These are phyloP conservation scores for Astrothelium subdiscretum DNA, from an alignment of 495 filamentous ascomycete genomes.

Conservation along the genomic window DNA sequence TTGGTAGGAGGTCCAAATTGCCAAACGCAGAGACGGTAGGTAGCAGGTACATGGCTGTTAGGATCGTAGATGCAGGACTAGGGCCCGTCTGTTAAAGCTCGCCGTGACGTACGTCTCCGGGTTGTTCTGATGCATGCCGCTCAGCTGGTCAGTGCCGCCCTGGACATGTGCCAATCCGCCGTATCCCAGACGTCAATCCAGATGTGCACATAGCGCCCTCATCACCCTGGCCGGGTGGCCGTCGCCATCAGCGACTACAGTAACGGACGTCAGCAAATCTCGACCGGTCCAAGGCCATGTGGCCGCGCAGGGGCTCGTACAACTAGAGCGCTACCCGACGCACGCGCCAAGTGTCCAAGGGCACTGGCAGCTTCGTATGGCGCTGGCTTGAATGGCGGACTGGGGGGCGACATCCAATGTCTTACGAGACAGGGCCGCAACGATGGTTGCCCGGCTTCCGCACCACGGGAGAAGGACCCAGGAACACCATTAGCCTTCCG, in stretches of 20 bases:
- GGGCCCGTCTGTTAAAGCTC: background rate
- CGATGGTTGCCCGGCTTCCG: background rate
- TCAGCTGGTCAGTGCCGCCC: background rate
- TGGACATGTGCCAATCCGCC: constrained; percentile 1
- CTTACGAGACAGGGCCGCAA: background rate
- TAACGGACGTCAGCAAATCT: background rate
- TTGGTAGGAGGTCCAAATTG: background rate
- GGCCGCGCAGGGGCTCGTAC: background rate
- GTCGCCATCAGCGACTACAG: background rate
- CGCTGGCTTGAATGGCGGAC: background rate
- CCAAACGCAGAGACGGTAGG: background rate
- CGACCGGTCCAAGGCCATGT: constrained; percentile 2
- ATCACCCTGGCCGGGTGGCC: background rate
- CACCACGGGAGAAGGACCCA: background rate
- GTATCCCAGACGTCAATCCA: constrained; percentile 1
- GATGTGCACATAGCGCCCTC: background rate
- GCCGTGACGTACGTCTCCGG: constrained; percentile 1
- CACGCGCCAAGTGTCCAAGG: background rate
- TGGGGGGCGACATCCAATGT: background rate
- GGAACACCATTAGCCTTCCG: background rate
- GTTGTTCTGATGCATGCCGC: background rate
- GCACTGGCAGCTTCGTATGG: background rate
- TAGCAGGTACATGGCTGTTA: background rate
- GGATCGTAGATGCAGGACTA: constrained; percentile 1
- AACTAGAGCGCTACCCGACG: background rate